A percentile compares a stretch with the other conserved stretches of the same genome.
These are phyloP conservation scores for Penicillium tannophilum DNA, from an alignment of 495 filamentous ascomycete species.

Conservation along the genomic window DNA sequence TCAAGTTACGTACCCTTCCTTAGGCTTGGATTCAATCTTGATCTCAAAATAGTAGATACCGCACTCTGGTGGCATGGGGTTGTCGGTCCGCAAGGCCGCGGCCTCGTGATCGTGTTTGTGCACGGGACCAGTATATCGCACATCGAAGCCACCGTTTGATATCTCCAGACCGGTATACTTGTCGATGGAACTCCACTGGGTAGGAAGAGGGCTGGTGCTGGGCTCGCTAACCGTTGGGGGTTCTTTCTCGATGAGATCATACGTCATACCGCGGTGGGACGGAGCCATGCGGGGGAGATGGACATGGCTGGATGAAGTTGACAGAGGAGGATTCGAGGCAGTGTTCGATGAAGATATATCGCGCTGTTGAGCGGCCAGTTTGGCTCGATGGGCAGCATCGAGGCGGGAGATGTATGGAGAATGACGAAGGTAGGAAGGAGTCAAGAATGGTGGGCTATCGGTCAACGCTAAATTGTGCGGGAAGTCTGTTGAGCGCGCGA, in stretches of 20 bases:
- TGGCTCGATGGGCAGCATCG: conserved; percentile 67
- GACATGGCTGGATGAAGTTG: conserved; percentile 63
- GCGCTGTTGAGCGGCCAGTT: conserved; percentile 55
- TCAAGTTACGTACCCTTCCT: conserved; percentile 72
- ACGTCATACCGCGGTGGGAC: conserved; percentile 79
- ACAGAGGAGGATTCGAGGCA: conserved; percentile 51
- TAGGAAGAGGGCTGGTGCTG: conserved; percentile 67
- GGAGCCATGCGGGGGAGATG: conserved; percentile 67
- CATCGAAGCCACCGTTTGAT: conserved; percentile 71
- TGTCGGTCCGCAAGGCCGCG: conserved; percentile 79
- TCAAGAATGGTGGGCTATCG: conserved; percentile 58
- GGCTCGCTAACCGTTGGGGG: conserved; percentile 57
- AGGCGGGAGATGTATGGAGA: conserved; percentile 78
- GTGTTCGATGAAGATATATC: conserved; percentile 41
- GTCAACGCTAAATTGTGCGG: conserved; percentile 33
- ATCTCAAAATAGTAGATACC: conserved; percentile 98
- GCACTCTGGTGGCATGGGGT: conserved; percentile 87
- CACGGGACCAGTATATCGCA: conserved; percentile 66
- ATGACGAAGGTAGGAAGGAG: conserved; percentile 76
- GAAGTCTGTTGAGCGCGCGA: conserved; percentile 40
- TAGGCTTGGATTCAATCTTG: conserved; percentile 77
- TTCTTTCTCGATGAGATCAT: conserved; percentile 82
- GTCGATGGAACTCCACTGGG: conserved; percentile 79
- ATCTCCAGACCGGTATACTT: conserved; percentile 76
- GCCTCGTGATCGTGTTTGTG: conserved; percentile 79